A percentile compares a stretch with the other conserved stretches of the same genome.
phyloP scores from a whole-genome alignment of 169 alveolate genomes.

The Eimeria tenella region DNA sequence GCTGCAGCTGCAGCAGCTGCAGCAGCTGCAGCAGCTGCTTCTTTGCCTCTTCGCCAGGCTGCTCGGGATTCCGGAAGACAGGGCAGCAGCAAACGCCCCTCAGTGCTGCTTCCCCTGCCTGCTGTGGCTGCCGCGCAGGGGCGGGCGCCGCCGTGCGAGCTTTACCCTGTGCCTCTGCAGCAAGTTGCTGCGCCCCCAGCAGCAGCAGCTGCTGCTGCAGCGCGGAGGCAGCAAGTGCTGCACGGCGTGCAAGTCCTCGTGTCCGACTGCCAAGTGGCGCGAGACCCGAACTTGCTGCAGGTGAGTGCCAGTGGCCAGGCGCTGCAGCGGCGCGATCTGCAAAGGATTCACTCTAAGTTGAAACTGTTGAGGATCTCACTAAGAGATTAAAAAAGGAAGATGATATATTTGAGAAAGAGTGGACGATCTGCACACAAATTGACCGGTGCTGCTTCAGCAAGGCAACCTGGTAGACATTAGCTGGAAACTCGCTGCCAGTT shows the following conservation, averaged over 20 bases:
- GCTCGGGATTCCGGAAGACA: too few relatives aligned
- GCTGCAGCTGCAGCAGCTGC: too few relatives aligned
- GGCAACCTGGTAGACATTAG: too few relatives aligned
- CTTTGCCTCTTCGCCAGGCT: background rate
- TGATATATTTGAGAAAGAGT: too few relatives aligned
- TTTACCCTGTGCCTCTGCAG: background rate
- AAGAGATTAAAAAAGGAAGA: too few relatives aligned
- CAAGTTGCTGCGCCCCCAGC: background rate
- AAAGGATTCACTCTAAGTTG: too few relatives aligned
- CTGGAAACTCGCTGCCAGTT: too few relatives aligned
- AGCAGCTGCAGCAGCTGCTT: background rate
- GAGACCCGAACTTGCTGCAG: conserved; percentile 34
- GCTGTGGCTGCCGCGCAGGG: conserved; percentile 43
- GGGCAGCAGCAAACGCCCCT: background rate
- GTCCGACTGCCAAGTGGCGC: conserved; percentile 36
- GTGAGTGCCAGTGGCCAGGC: conserved; percentile 1
- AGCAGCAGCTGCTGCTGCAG: conserved; percentile 18
- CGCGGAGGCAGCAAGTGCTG: conserved; percentile 58
- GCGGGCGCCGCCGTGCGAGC: conserved; percentile 57
- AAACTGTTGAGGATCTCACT: too few relatives aligned
- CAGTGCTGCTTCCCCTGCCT: background rate
- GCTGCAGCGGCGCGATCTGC: background rate
- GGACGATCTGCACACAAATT: too few relatives aligned
- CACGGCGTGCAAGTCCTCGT: conserved; percentile 58
- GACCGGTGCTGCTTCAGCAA: too few relatives aligned